phyloP scores from a whole-genome alignment of 2,329 filamentous ascomycete genomes.

The Fusarium sp. region DNA sequence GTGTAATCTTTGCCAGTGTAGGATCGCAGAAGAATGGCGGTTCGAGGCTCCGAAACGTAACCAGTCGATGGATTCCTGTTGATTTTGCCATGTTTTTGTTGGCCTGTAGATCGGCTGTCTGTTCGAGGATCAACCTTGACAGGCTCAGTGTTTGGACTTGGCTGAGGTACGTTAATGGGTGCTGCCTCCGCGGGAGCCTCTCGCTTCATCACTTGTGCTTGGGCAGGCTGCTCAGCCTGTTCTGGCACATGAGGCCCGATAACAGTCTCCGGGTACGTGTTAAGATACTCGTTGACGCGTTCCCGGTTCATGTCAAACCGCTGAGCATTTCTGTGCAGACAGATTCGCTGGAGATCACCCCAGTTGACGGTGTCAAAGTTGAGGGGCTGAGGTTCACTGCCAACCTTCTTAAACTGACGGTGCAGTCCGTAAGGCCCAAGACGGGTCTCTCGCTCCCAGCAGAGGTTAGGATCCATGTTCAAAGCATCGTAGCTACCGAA shows the following conservation, averaged over 20 bases:
- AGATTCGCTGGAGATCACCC: constrained; percentile 75
- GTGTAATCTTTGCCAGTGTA: constrained; percentile 81
- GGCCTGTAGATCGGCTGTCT: constrained; percentile 8
- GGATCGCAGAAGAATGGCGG: constrained; percentile 79
- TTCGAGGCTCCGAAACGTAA: constrained; percentile 62
- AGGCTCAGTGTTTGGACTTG: not conserved
- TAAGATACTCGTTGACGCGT: constrained; percentile 57
- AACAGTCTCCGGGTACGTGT: constrained; percentile 54
- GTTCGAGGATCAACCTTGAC: constrained; percentile 2
- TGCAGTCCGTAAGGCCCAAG: constrained; percentile 73
- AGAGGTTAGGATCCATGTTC: constrained; percentile 70
- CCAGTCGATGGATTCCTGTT: constrained; percentile 28
- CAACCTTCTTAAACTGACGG: constrained; percentile 59
- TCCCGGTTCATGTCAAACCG: constrained; percentile 65
- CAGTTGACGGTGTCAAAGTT: constrained; percentile 75
- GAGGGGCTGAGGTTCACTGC: constrained; percentile 52
- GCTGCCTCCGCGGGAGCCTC: constrained; percentile 9
- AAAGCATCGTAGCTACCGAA: constrained; percentile 72
- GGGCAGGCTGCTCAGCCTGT: constrained; percentile 14
- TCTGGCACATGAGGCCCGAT: constrained; percentile 28
- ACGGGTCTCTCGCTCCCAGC: constrained; percentile 75
- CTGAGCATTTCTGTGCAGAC: constrained; percentile 71
- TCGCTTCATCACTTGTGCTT: constrained; percentile 25
- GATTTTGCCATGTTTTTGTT: constrained; percentile 22
- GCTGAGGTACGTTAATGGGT: not conserved